Conservation (phyloP, 2,329 filamentous ascomycete species). For the Pochonia chlamydosporia region DNA sequence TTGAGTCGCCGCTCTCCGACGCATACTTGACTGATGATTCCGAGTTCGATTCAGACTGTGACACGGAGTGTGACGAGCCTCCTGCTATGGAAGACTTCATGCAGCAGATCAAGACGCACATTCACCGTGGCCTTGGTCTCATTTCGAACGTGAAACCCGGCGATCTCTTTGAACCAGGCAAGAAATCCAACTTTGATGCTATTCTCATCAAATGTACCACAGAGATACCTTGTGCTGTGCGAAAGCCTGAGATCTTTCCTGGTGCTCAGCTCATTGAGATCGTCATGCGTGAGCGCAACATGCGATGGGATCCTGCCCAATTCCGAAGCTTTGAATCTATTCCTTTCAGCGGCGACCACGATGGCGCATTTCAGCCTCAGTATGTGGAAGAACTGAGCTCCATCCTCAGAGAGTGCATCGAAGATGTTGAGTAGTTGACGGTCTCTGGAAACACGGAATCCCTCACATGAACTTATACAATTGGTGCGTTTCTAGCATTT, state of each 20-base stretch:
- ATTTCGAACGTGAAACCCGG: slow-evolving; percentile 15
- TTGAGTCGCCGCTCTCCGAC: slow-evolving; percentile 7
- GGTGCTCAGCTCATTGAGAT: slow-evolving; percentile 9
- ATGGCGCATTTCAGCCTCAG: too few relatives aligned
- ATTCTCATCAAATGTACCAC: slow-evolving; percentile 16
- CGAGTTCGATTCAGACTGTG: slow-evolving; percentile 11
- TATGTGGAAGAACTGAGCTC: too few relatives aligned
- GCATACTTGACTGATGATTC: slow-evolving; percentile 10
- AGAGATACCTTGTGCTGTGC: slow-evolving; percentile 3
- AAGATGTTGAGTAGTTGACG: too few relatives aligned
- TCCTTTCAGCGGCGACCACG: slow-evolving; percentile 17
- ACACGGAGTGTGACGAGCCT: slow-evolving; percentile 10
- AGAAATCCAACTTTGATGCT: slow-evolving; percentile 14
- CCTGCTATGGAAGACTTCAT: slow-evolving; percentile 10
- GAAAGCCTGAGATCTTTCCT: slow-evolving; percentile 1
- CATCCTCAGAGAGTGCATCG: too few relatives aligned
- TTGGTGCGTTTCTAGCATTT: too few relatives aligned
- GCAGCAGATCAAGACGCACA: slow-evolving; percentile 16
- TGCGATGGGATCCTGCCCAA: slow-evolving; percentile 15
- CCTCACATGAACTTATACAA: too few relatives aligned
- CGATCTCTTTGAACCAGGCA: slow-evolving; percentile 11
- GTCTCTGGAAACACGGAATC: too few relatives aligned
- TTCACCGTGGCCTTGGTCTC: slow-evolving; percentile 15
- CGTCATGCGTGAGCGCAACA: slow-evolving; percentile 15
- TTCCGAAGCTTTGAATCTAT: slow-evolving; percentile 15